A percentile compares a stretch with the other conserved stretches of the same genome.
Conservation (phyloP, 441 rosid genomes). For the Capsella rubella region DNA sequence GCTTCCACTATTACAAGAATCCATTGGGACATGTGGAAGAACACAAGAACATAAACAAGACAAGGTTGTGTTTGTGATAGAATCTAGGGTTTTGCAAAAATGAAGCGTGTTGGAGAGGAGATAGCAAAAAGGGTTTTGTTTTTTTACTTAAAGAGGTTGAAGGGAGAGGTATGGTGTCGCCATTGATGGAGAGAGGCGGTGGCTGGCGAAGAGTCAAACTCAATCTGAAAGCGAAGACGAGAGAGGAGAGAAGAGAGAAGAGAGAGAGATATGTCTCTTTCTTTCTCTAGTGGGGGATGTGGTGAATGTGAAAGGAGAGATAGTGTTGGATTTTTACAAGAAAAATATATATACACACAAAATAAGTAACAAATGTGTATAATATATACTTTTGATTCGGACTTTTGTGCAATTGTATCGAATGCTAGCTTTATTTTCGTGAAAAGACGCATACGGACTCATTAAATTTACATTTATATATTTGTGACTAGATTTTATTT, state of each 20-base stretch:
- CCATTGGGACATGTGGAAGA: conserved; percentile 52
- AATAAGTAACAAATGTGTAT: neutral
- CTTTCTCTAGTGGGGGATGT: conserved; percentile 35
- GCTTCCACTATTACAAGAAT: conserved; percentile 79
- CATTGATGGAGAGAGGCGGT: conserved; percentile 57
- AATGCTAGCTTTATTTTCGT: too few relatives aligned
- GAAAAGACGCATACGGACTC: too few relatives aligned
- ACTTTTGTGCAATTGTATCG: neutral
- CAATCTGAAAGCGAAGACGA: conserved; percentile 54
- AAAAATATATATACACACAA: neutral
- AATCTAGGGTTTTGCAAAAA: conserved; percentile 39
- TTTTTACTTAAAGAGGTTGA: conserved; percentile 23
- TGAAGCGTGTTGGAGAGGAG: conserved; percentile 16
- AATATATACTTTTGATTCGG: neutral
- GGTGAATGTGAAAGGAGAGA: conserved; percentile 58
- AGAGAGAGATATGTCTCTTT: conserved; percentile 15
- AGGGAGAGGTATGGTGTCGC: conserved; percentile 53
- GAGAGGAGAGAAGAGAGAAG: conserved; percentile 7
- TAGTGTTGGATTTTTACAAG: conserved; percentile 41
- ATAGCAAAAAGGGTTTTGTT: conserved; percentile 33
- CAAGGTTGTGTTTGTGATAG: conserved; percentile 2
- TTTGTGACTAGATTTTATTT: too few relatives aligned
- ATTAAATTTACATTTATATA: too few relatives aligned
- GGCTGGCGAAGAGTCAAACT: conserved; percentile 92
- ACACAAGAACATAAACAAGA: conserved; percentile 28